Conservation (phyloP, 164 flowering plant species). For the Magnolia officinalis region DNA sequence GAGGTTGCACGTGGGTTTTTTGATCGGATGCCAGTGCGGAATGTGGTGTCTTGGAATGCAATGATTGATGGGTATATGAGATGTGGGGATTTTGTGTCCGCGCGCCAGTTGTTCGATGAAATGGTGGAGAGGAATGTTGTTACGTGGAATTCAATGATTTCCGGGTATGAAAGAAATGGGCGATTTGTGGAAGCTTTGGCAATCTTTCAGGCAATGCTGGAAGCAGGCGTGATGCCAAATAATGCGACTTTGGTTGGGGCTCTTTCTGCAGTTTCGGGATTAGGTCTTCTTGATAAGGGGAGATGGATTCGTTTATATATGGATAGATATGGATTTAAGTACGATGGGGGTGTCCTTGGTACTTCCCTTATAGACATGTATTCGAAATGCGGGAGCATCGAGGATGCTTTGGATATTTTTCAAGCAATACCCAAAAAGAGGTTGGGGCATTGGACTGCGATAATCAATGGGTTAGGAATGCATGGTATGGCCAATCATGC, state of each 20-base stretch:
- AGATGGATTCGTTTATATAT: constrained; percentile 29
- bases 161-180: constrained; percentile 16
- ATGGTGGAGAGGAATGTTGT: constrained; percentile 10
- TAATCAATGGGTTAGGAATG: constrained; percentile 17
- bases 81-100: constrained; percentile 10
- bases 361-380: constrained; percentile 27
- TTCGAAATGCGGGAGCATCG: constrained; percentile 19
- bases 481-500: constrained; percentile 19
- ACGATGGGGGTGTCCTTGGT: constrained; percentile 28
- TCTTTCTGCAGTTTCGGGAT: constrained; percentile 26
- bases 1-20: constrained; percentile 14
- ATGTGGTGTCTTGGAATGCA: constrained; percentile 21
- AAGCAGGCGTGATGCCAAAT: constrained; percentile 26
- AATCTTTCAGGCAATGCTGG: constrained; percentile 43
- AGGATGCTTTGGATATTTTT: constrained; percentile 15
- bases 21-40: constrained; percentile 16
- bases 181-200: constrained; percentile 32
- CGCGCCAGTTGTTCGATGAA: constrained; percentile 18
- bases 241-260: constrained; percentile 14
- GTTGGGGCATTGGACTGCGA: constrained; percentile 22
- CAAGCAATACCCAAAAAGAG: constrained; percentile 8
- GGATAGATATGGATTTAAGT: constrained; percentile 18
- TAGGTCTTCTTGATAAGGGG: constrained; percentile 36
- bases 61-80: constrained; percentile 22
- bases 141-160: constrained; percentile 19